Evolutionary conservation across 768 basidiomycete species (phyloP).

Genomic region (Kwoniella europaea): DNA sequence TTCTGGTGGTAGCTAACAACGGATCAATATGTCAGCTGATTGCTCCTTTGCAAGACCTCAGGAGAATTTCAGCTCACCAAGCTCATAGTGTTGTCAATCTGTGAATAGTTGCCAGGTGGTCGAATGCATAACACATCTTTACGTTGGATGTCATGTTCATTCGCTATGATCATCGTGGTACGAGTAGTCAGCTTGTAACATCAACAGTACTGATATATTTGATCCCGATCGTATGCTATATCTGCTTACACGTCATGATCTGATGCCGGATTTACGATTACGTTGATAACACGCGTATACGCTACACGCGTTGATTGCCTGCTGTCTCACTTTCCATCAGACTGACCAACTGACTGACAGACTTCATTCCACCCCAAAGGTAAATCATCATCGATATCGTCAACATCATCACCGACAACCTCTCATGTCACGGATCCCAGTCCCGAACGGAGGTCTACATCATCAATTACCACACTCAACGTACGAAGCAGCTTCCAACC

Average conservation of each 20-base stretch:
- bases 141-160: neutral
- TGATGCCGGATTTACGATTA: neutral
- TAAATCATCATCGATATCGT: neutral
- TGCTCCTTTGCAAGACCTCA: no score
- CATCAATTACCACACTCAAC: constrained; percentile 27
- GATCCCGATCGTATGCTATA: neutral
- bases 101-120: no score
- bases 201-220: neutral
- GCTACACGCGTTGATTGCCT: neutral
- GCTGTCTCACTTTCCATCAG: neutral
- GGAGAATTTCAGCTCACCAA: neutral
- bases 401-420: neutral
- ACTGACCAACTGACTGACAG: no score
- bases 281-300: neutral
- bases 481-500: constrained; percentile 25
- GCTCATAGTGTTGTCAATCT: neutral
- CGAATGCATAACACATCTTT: no score
- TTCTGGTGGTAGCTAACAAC: constrained; percentile 48
- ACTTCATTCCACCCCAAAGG: neutral
- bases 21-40: constrained; percentile 6
- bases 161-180: neutral
- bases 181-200: neutral
- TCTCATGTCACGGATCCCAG: constrained; percentile 47
- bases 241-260: neutral
- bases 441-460: constrained; percentile 44